Evolutionary conservation across 495 filamentous ascomycete species (phyloP), one percentile per base, ranked within the genome.

Genomic region (Aspergillus sclerotioniger): DNA sequence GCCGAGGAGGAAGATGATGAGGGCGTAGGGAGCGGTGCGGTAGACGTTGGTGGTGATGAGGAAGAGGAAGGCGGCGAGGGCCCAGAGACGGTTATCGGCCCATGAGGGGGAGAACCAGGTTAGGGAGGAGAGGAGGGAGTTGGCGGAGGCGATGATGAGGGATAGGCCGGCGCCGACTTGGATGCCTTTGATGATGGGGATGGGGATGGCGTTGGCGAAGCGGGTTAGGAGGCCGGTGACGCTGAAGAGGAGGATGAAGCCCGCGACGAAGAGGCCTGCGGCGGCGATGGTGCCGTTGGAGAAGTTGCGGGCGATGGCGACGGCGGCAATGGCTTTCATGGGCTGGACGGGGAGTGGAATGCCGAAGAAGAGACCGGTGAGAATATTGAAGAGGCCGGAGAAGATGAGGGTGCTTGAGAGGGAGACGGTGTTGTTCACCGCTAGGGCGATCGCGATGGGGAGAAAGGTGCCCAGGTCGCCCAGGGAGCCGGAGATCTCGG

Each of bases 391-490:
- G 6, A 92, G 59, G 1, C 93, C 93, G 0, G 89, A 89, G 70
- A 96, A 95, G 5, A 97, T 82, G 1, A 98, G 81, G 0, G 93
- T 96, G 49, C 87, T 85, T 31, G 90, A 82, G 0, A 98, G 83
- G 32, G 88, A 88, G 59, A 98, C 89, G 1, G 86, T 89, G 17
- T 81, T 74, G 50, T 87, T 86, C 16, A 89, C 67, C 0, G 91
- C 84, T 3, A 96, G 84, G 3, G 91, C 90, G 56, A 95, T 87
- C 72, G 93, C 86, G 51, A 97, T 82, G 16, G 93, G 93, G 8
- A 98, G 84, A 28, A 98, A 83, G 3, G 92, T 97, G 25, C 93
- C 93, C 16, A 96, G 78, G 71, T 98, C 93, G 54, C 93, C 93
- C 13, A 98, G 78, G 0, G 91, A 87, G 44, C 93, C 93, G 10